Conservation (phyloP, 768 basidiomycete species). For the Podaxis mareebaensis region DNA sequence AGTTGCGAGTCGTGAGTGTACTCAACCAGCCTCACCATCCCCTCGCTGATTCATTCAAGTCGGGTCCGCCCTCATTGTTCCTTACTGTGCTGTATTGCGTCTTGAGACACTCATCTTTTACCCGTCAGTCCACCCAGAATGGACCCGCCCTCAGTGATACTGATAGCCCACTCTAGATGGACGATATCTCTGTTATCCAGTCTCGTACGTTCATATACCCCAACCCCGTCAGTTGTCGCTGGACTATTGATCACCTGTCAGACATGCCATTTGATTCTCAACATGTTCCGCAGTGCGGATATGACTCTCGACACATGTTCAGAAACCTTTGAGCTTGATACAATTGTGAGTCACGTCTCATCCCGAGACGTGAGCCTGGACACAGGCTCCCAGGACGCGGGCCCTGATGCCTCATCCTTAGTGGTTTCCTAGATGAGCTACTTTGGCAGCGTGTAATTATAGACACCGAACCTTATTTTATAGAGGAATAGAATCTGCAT, state of each 20-base stretch:
- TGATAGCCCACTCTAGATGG: not conserved
- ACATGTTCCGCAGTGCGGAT: not conserved
- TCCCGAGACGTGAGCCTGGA: no score
- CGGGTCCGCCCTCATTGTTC: not conserved
- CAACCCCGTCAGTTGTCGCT: no score
- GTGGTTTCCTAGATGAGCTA: no score
- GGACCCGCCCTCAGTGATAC: not conserved
- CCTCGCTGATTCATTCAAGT: not conserved
- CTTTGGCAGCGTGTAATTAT: no score
- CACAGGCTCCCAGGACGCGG: no score
- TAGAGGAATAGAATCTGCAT: no score
- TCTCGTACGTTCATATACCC: not conserved
- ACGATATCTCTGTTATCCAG: not conserved
- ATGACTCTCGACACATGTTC: not conserved
- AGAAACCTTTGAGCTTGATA: not conserved
- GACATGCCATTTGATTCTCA: not conserved
- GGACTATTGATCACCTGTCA: not conserved
- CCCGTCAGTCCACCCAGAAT: not conserved
- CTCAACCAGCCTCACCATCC: not conserved
- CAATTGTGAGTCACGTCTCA: no score
- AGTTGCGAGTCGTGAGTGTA: not conserved
- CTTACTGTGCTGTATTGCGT: not conserved
- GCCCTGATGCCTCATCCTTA: no score
- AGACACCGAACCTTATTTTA: no score
- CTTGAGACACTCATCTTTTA: not conserved